Conservation (phyloP, 1,284 basidiomycete species). For the Ceratobasidium sp. region DNA sequence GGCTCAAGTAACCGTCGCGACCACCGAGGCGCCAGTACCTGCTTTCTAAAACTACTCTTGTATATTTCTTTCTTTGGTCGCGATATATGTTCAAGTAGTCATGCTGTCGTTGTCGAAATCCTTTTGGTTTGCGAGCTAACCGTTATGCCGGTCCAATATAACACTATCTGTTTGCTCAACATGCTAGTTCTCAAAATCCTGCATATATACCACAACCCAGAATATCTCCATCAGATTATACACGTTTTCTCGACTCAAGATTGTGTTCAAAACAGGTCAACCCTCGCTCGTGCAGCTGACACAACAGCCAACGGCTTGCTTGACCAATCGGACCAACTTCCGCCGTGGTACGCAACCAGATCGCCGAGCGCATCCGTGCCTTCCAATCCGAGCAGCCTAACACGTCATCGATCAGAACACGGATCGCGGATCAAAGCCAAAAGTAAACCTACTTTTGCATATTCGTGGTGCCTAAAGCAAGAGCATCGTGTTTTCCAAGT, state of each 20-base stretch:
- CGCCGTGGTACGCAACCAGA: slow-evolving; percentile 71
- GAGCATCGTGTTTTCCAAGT: slow-evolving; percentile 60
- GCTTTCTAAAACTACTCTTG: neutral
- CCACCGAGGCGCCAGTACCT: slow-evolving; percentile 60
- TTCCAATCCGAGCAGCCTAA: slow-evolving; percentile 62
- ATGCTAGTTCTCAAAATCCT: too few species aligned
- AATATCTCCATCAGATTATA: too few species aligned
- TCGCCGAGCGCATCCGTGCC: slow-evolving; percentile 53
- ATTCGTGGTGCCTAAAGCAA: slow-evolving; percentile 68
- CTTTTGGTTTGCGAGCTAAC: too few species aligned
- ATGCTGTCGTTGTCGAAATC: neutral
- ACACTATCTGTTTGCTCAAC: too few species aligned
- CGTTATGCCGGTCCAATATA: too few species aligned
- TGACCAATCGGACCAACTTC: slow-evolving; percentile 63
- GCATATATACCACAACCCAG: too few species aligned
- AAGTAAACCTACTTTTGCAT: slow-evolving; percentile 57
- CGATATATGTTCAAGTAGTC: neutral
- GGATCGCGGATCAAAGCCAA: neutral
- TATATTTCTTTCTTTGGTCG: neutral
- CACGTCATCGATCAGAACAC: neutral
- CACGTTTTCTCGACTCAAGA: too few species aligned
- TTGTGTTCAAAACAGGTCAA: slow-evolving; percentile 55
- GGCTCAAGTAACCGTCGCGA: slow-evolving; percentile 64
- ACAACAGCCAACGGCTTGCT: slow-evolving; percentile 69
- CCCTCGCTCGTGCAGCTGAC: slow-evolving; percentile 50